A percentile compares a stretch with the other conserved stretches of the same genome.
These are phyloP conservation scores for Pouteria campechiana DNA, from an alignment of 179 eudicot genomes.

Conservation along the genomic window DNA sequence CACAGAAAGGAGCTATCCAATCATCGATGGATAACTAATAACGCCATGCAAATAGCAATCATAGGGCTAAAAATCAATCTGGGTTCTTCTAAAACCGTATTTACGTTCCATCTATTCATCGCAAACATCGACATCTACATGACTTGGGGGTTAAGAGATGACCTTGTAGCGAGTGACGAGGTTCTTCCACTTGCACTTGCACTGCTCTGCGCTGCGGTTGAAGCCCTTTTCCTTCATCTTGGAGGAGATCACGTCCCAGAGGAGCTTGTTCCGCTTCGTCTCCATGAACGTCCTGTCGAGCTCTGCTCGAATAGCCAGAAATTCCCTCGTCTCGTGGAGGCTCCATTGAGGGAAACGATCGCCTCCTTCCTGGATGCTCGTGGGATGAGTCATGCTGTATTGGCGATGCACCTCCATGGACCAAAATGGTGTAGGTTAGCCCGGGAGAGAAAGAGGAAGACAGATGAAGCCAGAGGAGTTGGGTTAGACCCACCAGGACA, in stretches of 20 bases:
- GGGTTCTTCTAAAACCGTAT: too few species aligned
- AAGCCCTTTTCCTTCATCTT: slow-evolving; percentile 69
- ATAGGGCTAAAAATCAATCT: too few species aligned
- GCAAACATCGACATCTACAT: too few species aligned
- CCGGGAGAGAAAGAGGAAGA: too few species aligned
- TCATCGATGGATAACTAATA: too few species aligned
- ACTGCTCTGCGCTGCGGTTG: slow-evolving; percentile 82
- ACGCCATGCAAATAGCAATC: too few species aligned
- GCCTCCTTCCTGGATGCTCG: slow-evolving; percentile 10
- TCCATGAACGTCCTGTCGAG: slow-evolving; percentile 76
- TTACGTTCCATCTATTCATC: too few species aligned
- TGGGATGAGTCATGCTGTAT: slow-evolving; percentile 2
- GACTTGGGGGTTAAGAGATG: too few species aligned
- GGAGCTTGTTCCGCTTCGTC: slow-evolving; percentile 67
- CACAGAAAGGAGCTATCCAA: too few species aligned
- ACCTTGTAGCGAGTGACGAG: slow-evolving; percentile 92
- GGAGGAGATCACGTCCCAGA: slow-evolving; percentile 67
- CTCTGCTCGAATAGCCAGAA: slow-evolving; percentile 50
- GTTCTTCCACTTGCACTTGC: slow-evolving; percentile 95
- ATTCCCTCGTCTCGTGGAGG: slow-evolving; percentile 71
- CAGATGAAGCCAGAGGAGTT: too few species aligned
- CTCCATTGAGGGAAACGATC: slow-evolving; percentile 95
- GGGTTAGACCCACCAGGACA: too few species aligned
- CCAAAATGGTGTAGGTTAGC: too few species aligned
- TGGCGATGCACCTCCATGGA: slow-evolving; percentile 5